These are phyloP conservation scores for Fimicolochytrium jonesii DNA, from an alignment of 192 early-diverging fungal species.

Conservation along the genomic window DNA sequence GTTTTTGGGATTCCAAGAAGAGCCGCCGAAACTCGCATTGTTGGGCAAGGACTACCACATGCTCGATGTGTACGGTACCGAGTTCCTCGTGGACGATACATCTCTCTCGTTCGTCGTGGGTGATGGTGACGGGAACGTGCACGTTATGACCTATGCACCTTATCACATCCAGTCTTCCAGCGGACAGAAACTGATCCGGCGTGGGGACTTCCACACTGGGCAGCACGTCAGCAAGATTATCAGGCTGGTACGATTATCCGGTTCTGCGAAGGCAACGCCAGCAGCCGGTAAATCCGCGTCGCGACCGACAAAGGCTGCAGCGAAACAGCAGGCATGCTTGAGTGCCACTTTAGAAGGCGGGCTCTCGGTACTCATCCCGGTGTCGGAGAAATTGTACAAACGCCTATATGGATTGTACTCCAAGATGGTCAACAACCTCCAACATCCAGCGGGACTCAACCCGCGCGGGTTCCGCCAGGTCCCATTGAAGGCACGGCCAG, in stretches of 20 bases:
- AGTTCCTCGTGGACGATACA: conserved; percentile 75
- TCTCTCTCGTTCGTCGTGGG: conserved; percentile 72
- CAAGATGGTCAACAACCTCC: conserved; percentile 76
- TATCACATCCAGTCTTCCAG: conserved; percentile 82
- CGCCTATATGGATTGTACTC: conserved; percentile 77
- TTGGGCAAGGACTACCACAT: conserved; percentile 86
- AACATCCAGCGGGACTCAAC: conserved; percentile 85
- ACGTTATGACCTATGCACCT: conserved; percentile 81
- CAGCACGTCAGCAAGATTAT: conserved; percentile 67
- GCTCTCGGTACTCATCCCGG: conserved; percentile 62
- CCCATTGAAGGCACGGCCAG: conserved; percentile 25
- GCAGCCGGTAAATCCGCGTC: background rate
- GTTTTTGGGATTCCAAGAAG: conserved; percentile 94
- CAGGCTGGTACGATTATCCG: conserved; percentile 46
- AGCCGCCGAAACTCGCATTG: conserved; percentile 80
- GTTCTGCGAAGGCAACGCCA: background rate
- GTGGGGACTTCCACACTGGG: conserved; percentile 85
- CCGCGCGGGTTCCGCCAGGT: conserved; percentile 79
- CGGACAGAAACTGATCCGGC: conserved; percentile 83
- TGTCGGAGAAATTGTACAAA: conserved; percentile 91
- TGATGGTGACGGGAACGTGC: conserved; percentile 78
- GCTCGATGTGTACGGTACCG: conserved; percentile 67
- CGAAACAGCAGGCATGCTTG: background rate
- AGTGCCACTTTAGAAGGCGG: conserved; percentile 58
- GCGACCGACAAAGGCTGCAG: background rate